These are phyloP conservation scores for Auriscalpium microsporum DNA, from an alignment of 768 basidiomycete genomes.

Conservation along the genomic window DNA sequence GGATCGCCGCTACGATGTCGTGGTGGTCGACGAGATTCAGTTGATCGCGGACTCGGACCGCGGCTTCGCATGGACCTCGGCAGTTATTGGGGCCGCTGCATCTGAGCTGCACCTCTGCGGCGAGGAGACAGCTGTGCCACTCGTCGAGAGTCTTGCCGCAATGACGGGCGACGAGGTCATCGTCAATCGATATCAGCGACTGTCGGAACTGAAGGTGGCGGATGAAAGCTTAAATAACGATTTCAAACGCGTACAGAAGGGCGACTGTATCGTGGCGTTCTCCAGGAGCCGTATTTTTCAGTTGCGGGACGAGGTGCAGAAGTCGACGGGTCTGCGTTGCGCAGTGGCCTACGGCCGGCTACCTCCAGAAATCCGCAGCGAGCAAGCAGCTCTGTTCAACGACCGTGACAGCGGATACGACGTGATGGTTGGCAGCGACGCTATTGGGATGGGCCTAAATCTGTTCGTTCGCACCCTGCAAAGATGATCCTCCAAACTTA, in stretches of 20 bases:
- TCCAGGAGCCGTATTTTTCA: constrained; percentile 66
- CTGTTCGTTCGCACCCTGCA: constrained; percentile 46
- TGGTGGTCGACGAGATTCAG: constrained; percentile 95
- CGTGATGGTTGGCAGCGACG: constrained; percentile 89
- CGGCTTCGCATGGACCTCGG: constrained; percentile 76
- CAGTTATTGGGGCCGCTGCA: constrained; percentile 68
- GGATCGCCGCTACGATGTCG: constrained; percentile 51
- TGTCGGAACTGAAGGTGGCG: constrained; percentile 76
- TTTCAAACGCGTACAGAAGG: constrained; percentile 52
- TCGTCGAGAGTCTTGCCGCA: constrained; percentile 61
- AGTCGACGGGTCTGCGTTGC: constrained; percentile 63
- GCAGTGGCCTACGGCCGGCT: constrained; percentile 90
- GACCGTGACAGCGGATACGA: constrained; percentile 75
- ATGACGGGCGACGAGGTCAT: constrained; percentile 77
- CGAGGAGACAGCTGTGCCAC: constrained; percentile 82
- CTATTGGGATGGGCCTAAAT: constrained; percentile 96
- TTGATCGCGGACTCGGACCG: constrained; percentile 78
- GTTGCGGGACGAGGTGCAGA: constrained; percentile 66
- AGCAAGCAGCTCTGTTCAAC: constrained; percentile 92
- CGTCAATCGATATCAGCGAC: constrained; percentile 76
- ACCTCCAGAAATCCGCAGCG: constrained; percentile 85
- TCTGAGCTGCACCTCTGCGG: constrained; percentile 91
- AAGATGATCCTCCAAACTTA: not conserved
- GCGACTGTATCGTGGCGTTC: constrained; percentile 91
- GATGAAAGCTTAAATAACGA: constrained; percentile 54